Base-by-base conservation (phyloP, 331 rosid species). In the Erythrophleum ivorense region DNA sequence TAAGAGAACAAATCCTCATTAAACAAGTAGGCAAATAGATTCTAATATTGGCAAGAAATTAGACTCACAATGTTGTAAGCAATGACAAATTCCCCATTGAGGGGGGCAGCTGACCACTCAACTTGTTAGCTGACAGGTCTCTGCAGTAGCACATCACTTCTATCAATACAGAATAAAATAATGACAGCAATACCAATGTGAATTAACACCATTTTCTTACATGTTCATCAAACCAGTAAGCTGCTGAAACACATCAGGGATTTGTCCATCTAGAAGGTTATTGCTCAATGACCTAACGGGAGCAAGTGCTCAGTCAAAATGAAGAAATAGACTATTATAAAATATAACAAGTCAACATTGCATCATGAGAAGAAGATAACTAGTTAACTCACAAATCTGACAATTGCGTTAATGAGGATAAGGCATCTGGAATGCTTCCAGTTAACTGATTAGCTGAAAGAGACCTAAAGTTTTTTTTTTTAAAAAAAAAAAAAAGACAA, bases 81-180 rank as follows among this genome's bases (percentile, higher is more conserved):
- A 89, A 48, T 71, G 82, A 80, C 86, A 92, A 79, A 67, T 81
- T 89, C 73, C 64, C 85, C 55, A 91, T 48, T 29, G 99, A 94
- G 52, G 91, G 91, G 80, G 99, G 99, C 80, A 96, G 87, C 57
- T 83, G 77, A 66, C 99, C 99, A 12, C 97, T 92, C 87, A 96
- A 82, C 78, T 89, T 96, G 86, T 96, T 96, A 81, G 71, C 80
- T 52, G 99, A 96, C 57, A 96, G 81, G 83, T 96, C 99, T 67
- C 99, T 96, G 92, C 88, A 88, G 86, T 81, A 83, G 50, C 36
- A 73, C 2, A 83, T 80, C 16, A 66, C 16, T 81, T 78, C 34
- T 66, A 43, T 53, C 69, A 74, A 53, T 14, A 68, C 59, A n/a
- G 82, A 4, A 60, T 29, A 66, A 74, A 9, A 33, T 6, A 58